These are phyloP conservation scores for Melocanna baccifera DNA, from an alignment of 176 grass and related monocot genomes.

Conservation along the genomic window DNA sequence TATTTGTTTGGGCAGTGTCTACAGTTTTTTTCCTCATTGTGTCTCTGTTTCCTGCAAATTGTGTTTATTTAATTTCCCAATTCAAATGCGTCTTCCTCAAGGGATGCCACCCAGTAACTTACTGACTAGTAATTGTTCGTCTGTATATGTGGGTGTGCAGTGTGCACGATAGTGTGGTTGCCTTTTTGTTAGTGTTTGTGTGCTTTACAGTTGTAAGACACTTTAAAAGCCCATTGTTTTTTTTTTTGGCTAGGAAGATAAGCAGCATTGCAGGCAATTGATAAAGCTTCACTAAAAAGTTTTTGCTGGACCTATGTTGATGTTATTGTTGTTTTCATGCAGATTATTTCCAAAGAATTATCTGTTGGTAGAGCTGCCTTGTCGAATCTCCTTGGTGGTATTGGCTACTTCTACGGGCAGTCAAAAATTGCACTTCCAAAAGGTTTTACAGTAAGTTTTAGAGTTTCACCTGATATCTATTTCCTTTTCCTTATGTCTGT, in stretches of 20 bases:
- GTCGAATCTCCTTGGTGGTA: slow-evolving; percentile 80
- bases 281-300: slow-evolving; percentile 9
- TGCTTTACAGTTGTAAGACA: background rate
- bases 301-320: slow-evolving; percentile 9
- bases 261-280: background rate
- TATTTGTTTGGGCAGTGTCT: slow-evolving; percentile 1
- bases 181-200: slow-evolving; percentile 9
- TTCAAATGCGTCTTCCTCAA: background rate
- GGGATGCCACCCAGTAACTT: background rate
- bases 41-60: background rate
- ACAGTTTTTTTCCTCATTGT: background rate
- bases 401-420: slow-evolving; percentile 96
- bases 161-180: slow-evolving; percentile 6
- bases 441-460: slow-evolving; percentile 81
- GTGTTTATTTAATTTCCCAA: background rate
- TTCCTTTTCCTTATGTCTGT: slow-evolving; percentile 6
- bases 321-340: slow-evolving; percentile 33
- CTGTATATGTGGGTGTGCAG: background rate
- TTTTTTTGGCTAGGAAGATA: slow-evolving; percentile 29
- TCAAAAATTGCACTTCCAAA: slow-evolving; percentile 88
- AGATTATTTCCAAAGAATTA: slow-evolving; percentile 58
- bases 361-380: slow-evolving; percentile 77
- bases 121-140: background rate
- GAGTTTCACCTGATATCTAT: slow-evolving; percentile 28
- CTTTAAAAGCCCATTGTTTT: background rate